These are phyloP conservation scores for Dispira simplex DNA, from an alignment of 192 early-diverging fungal genomes.

Conservation along the genomic window DNA sequence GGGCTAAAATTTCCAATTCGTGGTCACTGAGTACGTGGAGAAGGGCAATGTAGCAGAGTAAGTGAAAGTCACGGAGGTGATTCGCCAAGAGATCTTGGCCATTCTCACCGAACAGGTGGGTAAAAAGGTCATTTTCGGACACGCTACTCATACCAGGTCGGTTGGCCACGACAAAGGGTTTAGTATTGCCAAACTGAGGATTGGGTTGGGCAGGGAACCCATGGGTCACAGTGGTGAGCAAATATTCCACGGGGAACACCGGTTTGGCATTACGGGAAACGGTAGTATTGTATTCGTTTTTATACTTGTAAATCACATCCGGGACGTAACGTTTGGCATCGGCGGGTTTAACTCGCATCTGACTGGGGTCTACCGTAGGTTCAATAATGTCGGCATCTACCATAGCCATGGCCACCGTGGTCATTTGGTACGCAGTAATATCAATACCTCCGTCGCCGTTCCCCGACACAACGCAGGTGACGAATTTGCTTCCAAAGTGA, in stretches of 20 bases:
- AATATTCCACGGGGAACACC: slow-evolving; percentile 92
- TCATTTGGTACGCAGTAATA: slow-evolving; percentile 79
- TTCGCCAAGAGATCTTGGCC: slow-evolving; percentile 25
- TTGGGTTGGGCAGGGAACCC: slow-evolving; percentile 74
- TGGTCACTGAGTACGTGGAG: slow-evolving; percentile 46
- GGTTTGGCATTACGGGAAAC: slow-evolving; percentile 87
- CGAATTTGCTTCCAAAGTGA: slow-evolving; percentile 82
- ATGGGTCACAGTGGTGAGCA: slow-evolving; percentile 81
- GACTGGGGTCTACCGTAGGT: slow-evolving; percentile 67
- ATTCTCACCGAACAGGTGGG: slow-evolving; percentile 23
- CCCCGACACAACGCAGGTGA: slow-evolving; percentile 87
- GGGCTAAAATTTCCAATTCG: slow-evolving; percentile 34
- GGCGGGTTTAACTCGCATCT: slow-evolving; percentile 70
- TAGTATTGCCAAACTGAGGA: slow-evolving; percentile 49
- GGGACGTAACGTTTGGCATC: slow-evolving; percentile 77
- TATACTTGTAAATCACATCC: slow-evolving; percentile 92
- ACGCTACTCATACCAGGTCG: slow-evolving; percentile 35
- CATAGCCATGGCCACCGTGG: slow-evolving; percentile 81
- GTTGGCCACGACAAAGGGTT: slow-evolving; percentile 65
- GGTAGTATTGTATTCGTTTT: slow-evolving; percentile 80
- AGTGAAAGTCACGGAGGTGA: slow-evolving; percentile 71
- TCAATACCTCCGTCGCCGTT: slow-evolving; percentile 78
- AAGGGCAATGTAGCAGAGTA: slow-evolving; percentile 51
- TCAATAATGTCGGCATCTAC: slow-evolving; percentile 81
- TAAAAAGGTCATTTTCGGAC: slow-evolving; percentile 42